These are phyloP conservation scores for Trichosporon coremiiforme DNA, from an alignment of 1,284 basidiomycete species.

Conservation along the genomic window DNA sequence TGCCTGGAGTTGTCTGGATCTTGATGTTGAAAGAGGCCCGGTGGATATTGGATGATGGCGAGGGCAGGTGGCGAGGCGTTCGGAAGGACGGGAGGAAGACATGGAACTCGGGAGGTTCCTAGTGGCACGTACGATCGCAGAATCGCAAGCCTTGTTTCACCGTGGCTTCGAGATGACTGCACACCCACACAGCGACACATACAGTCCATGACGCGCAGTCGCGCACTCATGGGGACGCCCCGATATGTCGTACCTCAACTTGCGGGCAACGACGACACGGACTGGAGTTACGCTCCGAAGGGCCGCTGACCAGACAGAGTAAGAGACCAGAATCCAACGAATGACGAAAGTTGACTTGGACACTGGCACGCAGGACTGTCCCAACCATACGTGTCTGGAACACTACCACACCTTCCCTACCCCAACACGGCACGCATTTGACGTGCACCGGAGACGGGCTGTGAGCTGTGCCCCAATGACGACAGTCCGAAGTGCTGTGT, in stretches of 20 bases:
- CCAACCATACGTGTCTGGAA: not conserved
- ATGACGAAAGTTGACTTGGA: conserved; percentile 4
- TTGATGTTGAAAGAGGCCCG: not conserved
- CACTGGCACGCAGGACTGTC: not conserved
- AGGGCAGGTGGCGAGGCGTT: not conserved
- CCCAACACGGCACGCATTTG: not conserved
- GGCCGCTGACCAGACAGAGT: too few relatives aligned
- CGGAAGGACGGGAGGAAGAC: not conserved
- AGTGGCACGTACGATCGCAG: not conserved
- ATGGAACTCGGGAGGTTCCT: not conserved
- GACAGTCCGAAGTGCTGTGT: not conserved
- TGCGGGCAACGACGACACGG: too few relatives aligned
- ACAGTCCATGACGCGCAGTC: not conserved
- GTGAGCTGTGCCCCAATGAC: not conserved
- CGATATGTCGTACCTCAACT: not conserved
- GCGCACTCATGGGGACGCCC: not conserved
- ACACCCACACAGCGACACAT: not conserved
- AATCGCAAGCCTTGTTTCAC: not conserved
- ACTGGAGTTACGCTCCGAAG: not conserved
- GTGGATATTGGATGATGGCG: not conserved
- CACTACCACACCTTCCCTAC: not conserved
- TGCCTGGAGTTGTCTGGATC: not conserved
- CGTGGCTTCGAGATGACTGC: not conserved
- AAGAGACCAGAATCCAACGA: not conserved
- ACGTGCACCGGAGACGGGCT: not conserved